Conservation (phyloP, 768 basidiomycete species). For the Boletus vinaceobasis region DNA sequence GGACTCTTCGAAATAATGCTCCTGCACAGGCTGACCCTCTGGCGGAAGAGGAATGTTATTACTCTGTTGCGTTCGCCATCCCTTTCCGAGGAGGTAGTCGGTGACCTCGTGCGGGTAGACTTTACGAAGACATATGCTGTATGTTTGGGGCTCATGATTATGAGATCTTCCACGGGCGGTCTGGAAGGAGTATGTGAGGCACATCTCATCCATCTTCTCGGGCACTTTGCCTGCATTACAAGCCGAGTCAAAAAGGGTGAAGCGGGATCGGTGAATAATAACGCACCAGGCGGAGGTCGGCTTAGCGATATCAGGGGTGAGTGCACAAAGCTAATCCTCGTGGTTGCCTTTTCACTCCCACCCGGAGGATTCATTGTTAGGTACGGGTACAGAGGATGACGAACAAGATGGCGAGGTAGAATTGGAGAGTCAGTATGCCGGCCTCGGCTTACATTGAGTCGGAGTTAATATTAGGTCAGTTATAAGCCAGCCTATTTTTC, state of each 20-base stretch:
- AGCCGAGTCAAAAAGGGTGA: background rate
- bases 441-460: conserved; percentile 11
- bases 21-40: conserved; percentile 54
- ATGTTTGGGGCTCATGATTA: conserved; percentile 50
- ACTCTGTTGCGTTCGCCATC: conserved; percentile 40
- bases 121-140: conserved; percentile 60
- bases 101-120: conserved; percentile 67
- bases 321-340: conserved; percentile 23
- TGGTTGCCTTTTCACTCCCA: conserved; percentile 9
- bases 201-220: conserved; percentile 60
- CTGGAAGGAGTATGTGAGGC: conserved; percentile 61
- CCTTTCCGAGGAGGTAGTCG: conserved; percentile 42
- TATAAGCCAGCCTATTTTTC: conserved; percentile 22
- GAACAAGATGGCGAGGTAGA: background rate
- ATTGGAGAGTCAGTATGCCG: background rate
- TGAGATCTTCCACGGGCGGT: conserved; percentile 50
- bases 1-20: conserved; percentile 6
- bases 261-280: background rate
- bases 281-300: conserved; percentile 23
- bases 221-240: conserved; percentile 48
- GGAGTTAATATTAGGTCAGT: conserved; percentile 16
- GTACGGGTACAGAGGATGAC: background rate
- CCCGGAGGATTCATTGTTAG: conserved; percentile 18
- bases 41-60: conserved; percentile 60
- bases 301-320: conserved; percentile 25